Percentiles rank a stretch among this genome's conserved stretches.
phyloP scores from a whole-genome alignment of 176 grass and related monocot genomes.

The Miscanthus lutarioriparius region DNA sequence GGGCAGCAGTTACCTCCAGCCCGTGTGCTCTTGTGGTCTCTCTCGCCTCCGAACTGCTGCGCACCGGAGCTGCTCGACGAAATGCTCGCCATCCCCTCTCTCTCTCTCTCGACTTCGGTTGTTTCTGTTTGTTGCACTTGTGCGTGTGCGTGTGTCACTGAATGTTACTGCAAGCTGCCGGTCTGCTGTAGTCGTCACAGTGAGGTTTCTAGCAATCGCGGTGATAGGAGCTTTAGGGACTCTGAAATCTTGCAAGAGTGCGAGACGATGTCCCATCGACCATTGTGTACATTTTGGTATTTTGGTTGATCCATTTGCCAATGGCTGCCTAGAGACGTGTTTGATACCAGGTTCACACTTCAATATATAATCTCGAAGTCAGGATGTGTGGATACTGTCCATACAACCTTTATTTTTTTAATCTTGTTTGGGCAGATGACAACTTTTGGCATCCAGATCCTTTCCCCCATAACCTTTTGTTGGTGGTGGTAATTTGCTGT shows the following conservation, averaged over 20 bases:
- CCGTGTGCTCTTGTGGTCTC: not conserved
- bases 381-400: no score
- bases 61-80: not conserved
- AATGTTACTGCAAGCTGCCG: not conserved
- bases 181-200: not conserved
- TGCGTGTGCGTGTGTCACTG: not conserved
- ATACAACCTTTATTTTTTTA: not conserved
- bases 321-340: no score
- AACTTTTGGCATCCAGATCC: not conserved
- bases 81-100: not conserved
- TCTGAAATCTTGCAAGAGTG: no score
- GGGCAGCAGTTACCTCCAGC: not conserved
- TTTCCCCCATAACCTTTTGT: not conserved
- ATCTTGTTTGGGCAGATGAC: not conserved
- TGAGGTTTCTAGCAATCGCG: no score
- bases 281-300: no score
- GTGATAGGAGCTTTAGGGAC: no score
- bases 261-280: no score
- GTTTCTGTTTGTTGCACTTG: not conserved
- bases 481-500: not conserved
- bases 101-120: not conserved
- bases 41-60: not conserved
- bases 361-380: no score
- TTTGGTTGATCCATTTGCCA: no score
- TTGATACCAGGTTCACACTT: no score